Evolutionary conservation across 148 eudicot genomes (phyloP), one percentile per base, ranked within the genome.

Genomic region (Silene latifolia): DNA sequence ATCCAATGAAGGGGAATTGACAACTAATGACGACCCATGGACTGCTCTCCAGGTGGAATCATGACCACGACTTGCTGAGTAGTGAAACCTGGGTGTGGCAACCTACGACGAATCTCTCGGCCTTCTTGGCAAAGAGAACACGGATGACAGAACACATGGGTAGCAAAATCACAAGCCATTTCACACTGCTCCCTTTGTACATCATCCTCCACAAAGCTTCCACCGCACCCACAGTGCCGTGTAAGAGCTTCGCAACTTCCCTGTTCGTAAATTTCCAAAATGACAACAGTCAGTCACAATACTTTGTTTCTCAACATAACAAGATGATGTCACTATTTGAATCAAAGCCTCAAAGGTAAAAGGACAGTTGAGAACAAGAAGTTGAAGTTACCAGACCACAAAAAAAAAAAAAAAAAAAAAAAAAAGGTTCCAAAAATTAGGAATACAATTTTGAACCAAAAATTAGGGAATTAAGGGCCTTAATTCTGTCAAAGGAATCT

Each of bases 121-220:
- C 90, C 98, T 85, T 91, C 98, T 84, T 93, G 98, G 78, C 98
- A 93, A 76, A 93, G 91, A 0, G 98, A 89, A 68, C 98, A 93
- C 1, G 83, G 76, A 56, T 93, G 98, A 80, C 97, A 93, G 76
- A 91, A 87, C 63, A 88, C 35, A 71, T 93, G 98, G 56, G 94
- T 83, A 10, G 89, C 89, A 39, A 91, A 79, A 75, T 93, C 98
- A 64, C 95, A 93, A 15, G 85, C 86, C 18, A 87, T 64, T 71
- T 93, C 98, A 4, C 89, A 87, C 24, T 86, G 95, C 85, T 93
- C 98, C 13, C 86, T 84, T 35, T 86, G 97, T 19, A 59, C 77
- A 7, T 89, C 91, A 63, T 93, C 89, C 81, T 91, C 93, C 63
- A 88, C 15, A 35, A 78, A 63, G 82, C 92, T 81, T 23, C 85